Percentiles rank a stretch among this genome's conserved stretches.
Evolutionary conservation across 208 protist species (phyloP).

Genomic region (Trichomonas gallinae): DNA sequence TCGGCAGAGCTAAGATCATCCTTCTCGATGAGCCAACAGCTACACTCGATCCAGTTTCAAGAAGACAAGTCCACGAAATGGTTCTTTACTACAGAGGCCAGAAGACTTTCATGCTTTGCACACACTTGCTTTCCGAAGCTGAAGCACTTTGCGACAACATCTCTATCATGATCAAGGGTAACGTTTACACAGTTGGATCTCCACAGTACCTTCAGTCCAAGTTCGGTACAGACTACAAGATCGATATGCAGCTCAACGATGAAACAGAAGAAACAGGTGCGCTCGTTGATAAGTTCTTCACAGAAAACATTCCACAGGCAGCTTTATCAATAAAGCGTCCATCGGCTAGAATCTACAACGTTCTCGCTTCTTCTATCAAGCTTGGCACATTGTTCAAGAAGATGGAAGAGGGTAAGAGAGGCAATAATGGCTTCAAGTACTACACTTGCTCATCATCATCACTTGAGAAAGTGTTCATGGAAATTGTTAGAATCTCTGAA

Average conservation of each 20-base stretch:
- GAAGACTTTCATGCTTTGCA: neutral
- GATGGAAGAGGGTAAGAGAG: neutral
- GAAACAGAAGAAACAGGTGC: neutral
- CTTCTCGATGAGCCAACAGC: constrained; percentile 25
- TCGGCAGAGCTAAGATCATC: neutral
- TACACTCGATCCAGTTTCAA: neutral
- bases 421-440: neutral
- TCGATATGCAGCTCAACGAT: neutral
- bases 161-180: neutral
- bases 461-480: neutral
- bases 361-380: neutral
- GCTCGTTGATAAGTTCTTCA: neutral
- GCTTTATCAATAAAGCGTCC: neutral
- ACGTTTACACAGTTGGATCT: neutral
- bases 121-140: constrained; percentile 1
- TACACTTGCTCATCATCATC: constrained; percentile 16
- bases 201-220: neutral
- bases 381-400: neutral
- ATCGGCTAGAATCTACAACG: neutral
- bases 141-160: neutral
- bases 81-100: neutral
- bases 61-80: neutral
- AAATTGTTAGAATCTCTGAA: neutral
- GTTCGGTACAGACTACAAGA: neutral
- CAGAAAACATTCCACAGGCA: neutral